Conservation (phyloP, 2,329 filamentous ascomycete genomes). For the Lasiodiplodia theobromae region DNA sequence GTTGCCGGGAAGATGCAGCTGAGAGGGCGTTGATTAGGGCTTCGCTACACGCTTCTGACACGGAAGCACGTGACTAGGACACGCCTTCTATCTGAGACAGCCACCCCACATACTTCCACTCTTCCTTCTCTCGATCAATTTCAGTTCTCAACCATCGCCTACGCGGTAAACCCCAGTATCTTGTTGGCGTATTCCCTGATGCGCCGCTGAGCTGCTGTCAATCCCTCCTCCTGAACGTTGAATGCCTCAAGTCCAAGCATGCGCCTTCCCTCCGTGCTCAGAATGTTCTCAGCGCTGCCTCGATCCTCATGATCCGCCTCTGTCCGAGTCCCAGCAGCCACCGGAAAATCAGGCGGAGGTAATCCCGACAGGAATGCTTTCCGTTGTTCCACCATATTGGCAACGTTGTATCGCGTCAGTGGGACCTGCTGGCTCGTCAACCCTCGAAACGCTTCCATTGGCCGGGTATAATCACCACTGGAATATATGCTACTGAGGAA, state of each 20-base stretch:
- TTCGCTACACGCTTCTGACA: not conserved
- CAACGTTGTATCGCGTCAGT: slow-evolving; percentile 35
- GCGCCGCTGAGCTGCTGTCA: too few species aligned
- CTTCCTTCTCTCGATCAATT: too few species aligned
- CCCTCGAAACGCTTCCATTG: too few species aligned
- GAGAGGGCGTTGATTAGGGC: too few species aligned
- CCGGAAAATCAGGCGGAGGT: slow-evolving; percentile 33
- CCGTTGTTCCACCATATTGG: slow-evolving; percentile 31
- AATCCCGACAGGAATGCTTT: slow-evolving; percentile 31
- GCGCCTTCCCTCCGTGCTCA: slow-evolving; percentile 31
- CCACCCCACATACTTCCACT: too few species aligned
- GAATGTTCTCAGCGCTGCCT: slow-evolving; percentile 33
- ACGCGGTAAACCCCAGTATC: too few species aligned
- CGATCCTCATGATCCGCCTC: slow-evolving; percentile 31
- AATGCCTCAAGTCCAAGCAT: too few species aligned
- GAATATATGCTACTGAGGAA: slow-evolving; percentile 37
- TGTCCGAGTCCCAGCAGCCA: not conserved
- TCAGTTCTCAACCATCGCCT: not conserved
- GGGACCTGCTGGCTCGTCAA: slow-evolving; percentile 13
- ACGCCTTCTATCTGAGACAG: too few species aligned
- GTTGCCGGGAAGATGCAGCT: not conserved
- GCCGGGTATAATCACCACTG: slow-evolving; percentile 25
- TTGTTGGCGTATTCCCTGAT: too few species aligned
- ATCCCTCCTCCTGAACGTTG: too few species aligned
- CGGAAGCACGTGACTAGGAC: not conserved